A percentile compares a stretch with the other conserved stretches of the same genome.
Evolutionary conservation across 306 rosid genomes (phyloP).

Genomic region (Vigna reflexopilosa): DNA sequence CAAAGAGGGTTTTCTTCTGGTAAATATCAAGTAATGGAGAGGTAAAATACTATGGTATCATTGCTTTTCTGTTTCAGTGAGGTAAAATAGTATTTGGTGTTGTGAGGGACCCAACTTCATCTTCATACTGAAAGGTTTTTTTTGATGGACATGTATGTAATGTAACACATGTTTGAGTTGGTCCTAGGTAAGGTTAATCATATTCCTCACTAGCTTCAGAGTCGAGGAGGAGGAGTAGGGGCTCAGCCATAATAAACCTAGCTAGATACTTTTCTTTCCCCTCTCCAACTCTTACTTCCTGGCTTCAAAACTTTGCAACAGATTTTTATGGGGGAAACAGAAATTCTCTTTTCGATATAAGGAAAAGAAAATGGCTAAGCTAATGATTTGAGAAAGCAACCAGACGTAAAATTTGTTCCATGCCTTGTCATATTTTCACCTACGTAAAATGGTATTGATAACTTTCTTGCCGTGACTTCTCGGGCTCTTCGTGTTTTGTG

Average conservation of each 20-base stretch:
- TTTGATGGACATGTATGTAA: background rate
- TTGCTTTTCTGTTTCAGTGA: background rate
- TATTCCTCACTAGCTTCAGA: conserved; percentile 14
- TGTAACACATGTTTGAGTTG: background rate
- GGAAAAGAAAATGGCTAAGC: background rate
- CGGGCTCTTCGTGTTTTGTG: background rate
- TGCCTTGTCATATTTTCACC: conserved; percentile 46
- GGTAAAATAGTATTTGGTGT: background rate
- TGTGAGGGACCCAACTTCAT: background rate
- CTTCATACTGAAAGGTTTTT: background rate
- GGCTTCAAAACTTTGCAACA: background rate
- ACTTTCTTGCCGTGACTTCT: conserved; percentile 5
- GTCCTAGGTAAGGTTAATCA: conserved; percentile 30
- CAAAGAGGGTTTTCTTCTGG: no score
- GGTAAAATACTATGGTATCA: no score
- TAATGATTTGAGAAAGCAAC: conserved; percentile 55
- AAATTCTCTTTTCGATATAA: background rate
- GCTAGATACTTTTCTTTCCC: background rate
- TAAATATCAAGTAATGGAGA: no score
- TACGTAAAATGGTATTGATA: conserved; percentile 23
- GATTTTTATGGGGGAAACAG: conserved; percentile 17
- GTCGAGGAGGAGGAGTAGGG: background rate
- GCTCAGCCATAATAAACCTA: background rate
- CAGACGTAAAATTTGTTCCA: conserved; percentile 39
- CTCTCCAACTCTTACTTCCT: background rate